Evolutionary conservation across 164 flowering plant species (phyloP), one percentile per base, ranked within the genome.

Genomic region (Liquidambar formosana): DNA sequence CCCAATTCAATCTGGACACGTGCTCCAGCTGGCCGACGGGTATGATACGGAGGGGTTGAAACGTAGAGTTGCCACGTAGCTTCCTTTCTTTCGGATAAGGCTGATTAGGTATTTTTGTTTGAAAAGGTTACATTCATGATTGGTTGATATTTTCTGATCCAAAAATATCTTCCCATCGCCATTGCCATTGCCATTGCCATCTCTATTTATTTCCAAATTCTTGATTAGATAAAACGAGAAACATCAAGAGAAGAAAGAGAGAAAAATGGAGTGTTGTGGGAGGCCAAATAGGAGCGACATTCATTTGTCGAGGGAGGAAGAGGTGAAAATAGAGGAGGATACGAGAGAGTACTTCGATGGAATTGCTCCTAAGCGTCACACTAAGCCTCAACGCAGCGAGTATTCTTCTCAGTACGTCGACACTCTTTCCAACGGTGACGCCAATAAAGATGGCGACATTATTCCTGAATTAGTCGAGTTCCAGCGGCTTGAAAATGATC

Each of bases 321-420:
- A 81, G 76, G 76, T 78, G 21, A 79, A 73, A 66, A 61, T 81
- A 0, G 96, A 83, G 57, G 90, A 76, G 11, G 79, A 85, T 28
- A 81, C 94, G 0, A 77, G 87, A 57, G 83, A 82, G 4, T 72
- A 86, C 73, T 94, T 91, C 62, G 90, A 91, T 11, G 85, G 61
- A 4, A 18, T 75, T 0, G 96, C 90, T 56, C 94, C 94, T 0
- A 84, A 85, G 67, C 89, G 96, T 21, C 94, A 87, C 62, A 65
- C 89, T 15, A 94, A 94, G 82, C 98, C 97, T 45, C 89, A 80
- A 56, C 80, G 98, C 14, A 94, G 97, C 67, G 97, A 94, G 10
- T 76, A 86, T 67, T 78, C 95, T 3, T 33, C 86, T n/a, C 45
- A 66, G 0, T 89, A 88, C 64, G 73, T 65, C 2, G 91, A 90